A percentile compares a stretch with the other conserved stretches of the same genome.
Conservation (phyloP, 768 basidiomycete genomes). For the Zangia roseola region DNA sequence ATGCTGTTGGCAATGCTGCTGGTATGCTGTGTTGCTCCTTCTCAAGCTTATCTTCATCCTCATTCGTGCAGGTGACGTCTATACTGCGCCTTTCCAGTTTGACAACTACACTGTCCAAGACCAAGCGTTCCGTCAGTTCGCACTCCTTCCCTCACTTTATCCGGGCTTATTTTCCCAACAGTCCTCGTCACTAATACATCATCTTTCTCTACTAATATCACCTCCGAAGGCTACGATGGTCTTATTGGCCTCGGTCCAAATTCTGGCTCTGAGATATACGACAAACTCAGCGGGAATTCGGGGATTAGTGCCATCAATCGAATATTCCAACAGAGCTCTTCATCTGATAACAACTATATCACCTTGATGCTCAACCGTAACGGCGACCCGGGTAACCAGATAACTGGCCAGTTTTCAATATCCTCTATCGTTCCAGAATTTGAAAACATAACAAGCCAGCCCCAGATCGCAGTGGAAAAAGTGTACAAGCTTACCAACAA, state of each 20-base stretch:
- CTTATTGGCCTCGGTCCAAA: slow-evolving; percentile 81
- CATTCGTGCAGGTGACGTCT: slow-evolving; percentile 48
- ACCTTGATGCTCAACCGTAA: slow-evolving; percentile 65
- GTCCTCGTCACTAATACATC: slow-evolving; percentile 65
- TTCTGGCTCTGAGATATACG: slow-evolving; percentile 60
- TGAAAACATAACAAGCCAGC: slow-evolving; percentile 58
- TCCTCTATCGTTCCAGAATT: slow-evolving; percentile 62
- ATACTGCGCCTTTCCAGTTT: slow-evolving; percentile 51
- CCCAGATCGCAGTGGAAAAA: slow-evolving; percentile 63
- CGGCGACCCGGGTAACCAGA: slow-evolving; percentile 46
- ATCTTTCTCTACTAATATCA: slow-evolving; percentile 60
- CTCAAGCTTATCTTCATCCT: neutral
- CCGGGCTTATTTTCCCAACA: slow-evolving; percentile 24
- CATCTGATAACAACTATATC: slow-evolving; percentile 56
- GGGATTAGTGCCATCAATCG: slow-evolving; percentile 63
- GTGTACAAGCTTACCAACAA: slow-evolving; percentile 58
- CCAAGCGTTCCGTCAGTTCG: slow-evolving; percentile 63
- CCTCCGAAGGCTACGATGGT: slow-evolving; percentile 63
- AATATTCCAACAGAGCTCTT: slow-evolving; percentile 60
- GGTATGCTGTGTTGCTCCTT: slow-evolving; percentile 38
- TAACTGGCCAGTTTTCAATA: slow-evolving; percentile 67
- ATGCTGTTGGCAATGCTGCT: slow-evolving; percentile 65
- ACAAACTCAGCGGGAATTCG: slow-evolving; percentile 46
- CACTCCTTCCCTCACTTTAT: neutral
- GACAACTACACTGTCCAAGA: slow-evolving; percentile 56